Evolutionary conservation across 2,329 filamentous ascomycete species (phyloP).

Genomic region (Botrytis porri): DNA sequence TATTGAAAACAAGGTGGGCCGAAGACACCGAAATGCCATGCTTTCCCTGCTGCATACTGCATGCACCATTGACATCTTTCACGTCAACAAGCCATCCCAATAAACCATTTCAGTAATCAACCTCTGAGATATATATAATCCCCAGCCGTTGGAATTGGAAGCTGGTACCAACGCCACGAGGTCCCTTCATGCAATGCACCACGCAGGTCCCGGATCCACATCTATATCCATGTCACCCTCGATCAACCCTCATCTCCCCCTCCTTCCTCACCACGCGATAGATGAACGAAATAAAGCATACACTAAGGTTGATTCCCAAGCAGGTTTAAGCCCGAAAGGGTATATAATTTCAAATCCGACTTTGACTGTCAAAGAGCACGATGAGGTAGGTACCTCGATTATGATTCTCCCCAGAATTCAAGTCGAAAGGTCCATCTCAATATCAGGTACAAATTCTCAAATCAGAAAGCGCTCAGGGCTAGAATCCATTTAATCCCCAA

Average conservation of each 20-base stretch:
- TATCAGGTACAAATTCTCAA: background rate
- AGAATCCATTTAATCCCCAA: background rate
- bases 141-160: background rate
- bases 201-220: slow-evolving; percentile 7
- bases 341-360: too few relatives aligned
- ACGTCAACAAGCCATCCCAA: background rate
- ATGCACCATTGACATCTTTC: background rate
- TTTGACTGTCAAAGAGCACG: background rate
- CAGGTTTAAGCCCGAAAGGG: background rate
- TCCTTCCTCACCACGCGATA: background rate
- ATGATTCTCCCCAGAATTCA: background rate
- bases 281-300: background rate
- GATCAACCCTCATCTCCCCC: background rate
- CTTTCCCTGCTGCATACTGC: background rate
- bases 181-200: background rate
- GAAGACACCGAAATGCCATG: background rate
- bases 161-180: background rate
- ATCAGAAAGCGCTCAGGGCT: background rate
- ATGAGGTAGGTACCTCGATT: background rate
- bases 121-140: background rate
- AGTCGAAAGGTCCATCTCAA: background rate
- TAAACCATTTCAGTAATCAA: background rate
- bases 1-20: background rate
- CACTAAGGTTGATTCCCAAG: background rate
- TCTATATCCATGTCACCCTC: background rate